These are phyloP conservation scores for Fusarium brachygibbosum DNA, from an alignment of 2,329 filamentous ascomycete species.

Conservation along the genomic window DNA sequence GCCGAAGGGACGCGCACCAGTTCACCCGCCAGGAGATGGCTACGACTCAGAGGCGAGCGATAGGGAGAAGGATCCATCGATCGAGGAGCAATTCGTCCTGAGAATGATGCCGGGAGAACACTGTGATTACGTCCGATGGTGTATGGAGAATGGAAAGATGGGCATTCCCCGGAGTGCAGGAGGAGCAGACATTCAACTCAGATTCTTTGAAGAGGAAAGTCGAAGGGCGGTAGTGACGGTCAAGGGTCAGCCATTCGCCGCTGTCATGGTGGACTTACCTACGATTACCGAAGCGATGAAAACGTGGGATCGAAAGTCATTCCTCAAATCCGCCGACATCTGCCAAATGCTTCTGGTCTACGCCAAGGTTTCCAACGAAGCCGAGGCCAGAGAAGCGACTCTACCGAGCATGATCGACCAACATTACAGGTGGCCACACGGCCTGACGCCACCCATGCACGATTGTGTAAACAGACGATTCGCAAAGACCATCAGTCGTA, in stretches of 20 bases:
- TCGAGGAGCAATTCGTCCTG: slow-evolving; percentile 90
- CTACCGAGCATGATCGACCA: slow-evolving; percentile 79
- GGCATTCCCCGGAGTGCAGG: slow-evolving; percentile 73
- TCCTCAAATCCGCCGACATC: slow-evolving; percentile 90
- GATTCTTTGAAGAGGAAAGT: slow-evolving; percentile 81
- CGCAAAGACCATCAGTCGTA: slow-evolving; percentile 83
- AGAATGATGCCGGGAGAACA: slow-evolving; percentile 90
- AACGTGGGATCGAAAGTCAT: slow-evolving; percentile 88
- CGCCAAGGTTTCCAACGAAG: slow-evolving; percentile 73
- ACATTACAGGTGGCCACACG: slow-evolving; percentile 83
- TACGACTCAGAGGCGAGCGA: slow-evolving; percentile 98
- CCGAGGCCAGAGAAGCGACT: slow-evolving; percentile 74
- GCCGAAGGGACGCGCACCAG: slow-evolving; percentile 75
- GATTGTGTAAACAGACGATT: slow-evolving; percentile 86
- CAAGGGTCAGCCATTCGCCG: slow-evolving; percentile 79
- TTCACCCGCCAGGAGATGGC: slow-evolving; percentile 83
- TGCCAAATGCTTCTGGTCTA: slow-evolving; percentile 90
- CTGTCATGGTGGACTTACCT: slow-evolving; percentile 84
- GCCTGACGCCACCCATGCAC: slow-evolving; percentile 88
- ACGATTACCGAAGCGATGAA: slow-evolving; percentile 93
- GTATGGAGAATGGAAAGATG: slow-evolving; percentile 82
- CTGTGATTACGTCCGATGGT: slow-evolving; percentile 83
- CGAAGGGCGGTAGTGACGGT: slow-evolving; percentile 80
- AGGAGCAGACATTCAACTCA: slow-evolving; percentile 83
- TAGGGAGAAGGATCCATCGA: slow-evolving; percentile 85